Percentiles rank a stretch among this genome's conserved stretches.
Conservation (phyloP, 2,329 filamentous ascomycete genomes). For the Aotearoamyces nothofagi region DNA sequence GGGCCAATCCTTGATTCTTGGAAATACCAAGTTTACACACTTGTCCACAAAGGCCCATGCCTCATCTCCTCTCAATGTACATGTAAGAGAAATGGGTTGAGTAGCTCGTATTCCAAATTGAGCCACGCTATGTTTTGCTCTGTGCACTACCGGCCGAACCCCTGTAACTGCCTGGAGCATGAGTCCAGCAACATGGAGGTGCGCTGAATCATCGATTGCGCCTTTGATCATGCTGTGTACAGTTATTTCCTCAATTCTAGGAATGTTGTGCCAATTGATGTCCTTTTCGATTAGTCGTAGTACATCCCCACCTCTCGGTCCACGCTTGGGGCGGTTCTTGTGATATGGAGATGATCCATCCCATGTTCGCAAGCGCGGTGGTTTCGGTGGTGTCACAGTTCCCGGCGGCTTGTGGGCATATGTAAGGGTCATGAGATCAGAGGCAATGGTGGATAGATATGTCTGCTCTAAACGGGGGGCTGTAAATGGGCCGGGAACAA, state of each 20-base stretch:
- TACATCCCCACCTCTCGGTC: conserved; percentile 64
- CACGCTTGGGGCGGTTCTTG: conserved; percentile 75
- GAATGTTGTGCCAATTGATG: conserved; percentile 72
- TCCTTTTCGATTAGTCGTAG: conserved; percentile 58
- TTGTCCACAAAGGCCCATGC: conserved; percentile 89
- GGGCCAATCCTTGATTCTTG: conserved; percentile 90
- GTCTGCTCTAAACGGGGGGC: conserved; percentile 79
- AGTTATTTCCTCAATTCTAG: conserved; percentile 65
- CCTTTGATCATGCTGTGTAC: conserved; percentile 60
- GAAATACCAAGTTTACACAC: conserved; percentile 76
- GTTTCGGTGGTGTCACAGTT: conserved; percentile 37
- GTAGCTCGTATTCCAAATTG: conserved; percentile 63
- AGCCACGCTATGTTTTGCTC: conserved; percentile 52
- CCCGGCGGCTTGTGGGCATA: conserved; percentile 81
- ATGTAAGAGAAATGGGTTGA: conserved; percentile 61
- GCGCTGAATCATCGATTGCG: conserved; percentile 54
- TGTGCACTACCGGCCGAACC: conserved; percentile 54
- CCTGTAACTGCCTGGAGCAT: conserved; percentile 77
- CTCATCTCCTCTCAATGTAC: conserved; percentile 60
- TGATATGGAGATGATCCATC: conserved; percentile 86
- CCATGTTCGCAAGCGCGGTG: conserved; percentile 67
- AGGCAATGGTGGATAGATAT: conserved; percentile 70
- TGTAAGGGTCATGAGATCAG: conserved; percentile 76
- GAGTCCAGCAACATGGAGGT: conserved; percentile 71
- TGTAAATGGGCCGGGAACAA: conserved; percentile 81